phyloP scores from a whole-genome alignment of 2,329 filamentous ascomycete species.

The Claviceps cyperi region DNA sequence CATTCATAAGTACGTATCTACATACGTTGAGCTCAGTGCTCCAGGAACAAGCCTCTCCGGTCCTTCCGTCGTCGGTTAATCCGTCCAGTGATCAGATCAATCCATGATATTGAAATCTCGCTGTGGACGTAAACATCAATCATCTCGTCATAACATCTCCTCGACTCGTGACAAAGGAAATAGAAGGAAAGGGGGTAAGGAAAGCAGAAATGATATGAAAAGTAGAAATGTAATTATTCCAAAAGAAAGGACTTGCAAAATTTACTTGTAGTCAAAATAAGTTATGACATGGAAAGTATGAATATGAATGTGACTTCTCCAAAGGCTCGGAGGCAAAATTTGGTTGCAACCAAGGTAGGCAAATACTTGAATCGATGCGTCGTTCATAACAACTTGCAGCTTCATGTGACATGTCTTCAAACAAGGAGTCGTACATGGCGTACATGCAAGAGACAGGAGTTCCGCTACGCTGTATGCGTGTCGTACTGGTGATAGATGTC shows the following conservation, averaged over 20 bases:
- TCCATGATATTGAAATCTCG: no score
- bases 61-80: no score
- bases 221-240: background rate
- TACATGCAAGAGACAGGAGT: background rate
- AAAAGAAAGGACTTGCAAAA: background rate
- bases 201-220: background rate
- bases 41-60: no score
- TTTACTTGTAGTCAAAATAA: no score
- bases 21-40: no score
- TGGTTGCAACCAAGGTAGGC: background rate
- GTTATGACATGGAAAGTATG: no score
- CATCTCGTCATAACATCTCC: background rate
- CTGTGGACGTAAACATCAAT: background rate
- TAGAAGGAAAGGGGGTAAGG: background rate
- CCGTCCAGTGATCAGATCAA: no score
- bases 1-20: no score
- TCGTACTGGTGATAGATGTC: background rate
- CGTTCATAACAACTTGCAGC: background rate
- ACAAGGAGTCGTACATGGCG: background rate
- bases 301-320: no score
- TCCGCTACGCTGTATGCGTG: background rate
- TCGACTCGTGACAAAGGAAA: background rate
- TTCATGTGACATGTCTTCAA: background rate
- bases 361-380: background rate
- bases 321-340: no score